Evolutionary conservation across 805 yeast genomes (phyloP).

Genomic region (Candida argentea): DNA sequence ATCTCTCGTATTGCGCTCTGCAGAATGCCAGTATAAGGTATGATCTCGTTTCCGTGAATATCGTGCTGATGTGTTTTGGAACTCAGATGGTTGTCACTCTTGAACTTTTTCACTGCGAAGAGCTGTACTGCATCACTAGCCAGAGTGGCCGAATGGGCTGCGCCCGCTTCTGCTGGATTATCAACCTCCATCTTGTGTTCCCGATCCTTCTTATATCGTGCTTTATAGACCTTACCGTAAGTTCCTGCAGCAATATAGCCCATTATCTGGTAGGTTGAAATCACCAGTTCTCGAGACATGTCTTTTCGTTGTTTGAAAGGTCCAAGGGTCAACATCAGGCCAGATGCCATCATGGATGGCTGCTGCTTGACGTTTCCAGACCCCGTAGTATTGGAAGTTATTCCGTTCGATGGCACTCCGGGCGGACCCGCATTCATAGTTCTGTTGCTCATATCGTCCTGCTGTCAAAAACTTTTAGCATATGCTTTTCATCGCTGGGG

Average conservation of each 20-base stretch:
- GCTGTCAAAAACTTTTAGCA: neutral
- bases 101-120: constrained; percentile 91
- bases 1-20: constrained; percentile 95
- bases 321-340: constrained; percentile 29
- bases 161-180: neutral
- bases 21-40: constrained; percentile 89
- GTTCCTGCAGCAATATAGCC: constrained; percentile 99
- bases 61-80: constrained; percentile 25
- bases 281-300: constrained; percentile 54
- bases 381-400: too few relatives aligned
- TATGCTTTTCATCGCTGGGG: neutral
- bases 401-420: too few relatives aligned
- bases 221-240: constrained; percentile 91
- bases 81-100: constrained; percentile 53
- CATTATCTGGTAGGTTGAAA: constrained; percentile 76
- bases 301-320: constrained; percentile 47
- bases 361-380: constrained; percentile 10
- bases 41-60: constrained; percentile 69
- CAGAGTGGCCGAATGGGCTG: constrained; percentile 2
- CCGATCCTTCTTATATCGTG: constrained; percentile 35
- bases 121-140: constrained; percentile 17
- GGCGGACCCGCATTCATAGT: too few relatives aligned
- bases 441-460: constrained; percentile 1
- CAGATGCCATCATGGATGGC: constrained; percentile 29
- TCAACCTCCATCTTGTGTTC: constrained; percentile 2